Base-by-base conservation (phyloP, 23 red algal species). In the Gracilariopsis chorda region DNA sequence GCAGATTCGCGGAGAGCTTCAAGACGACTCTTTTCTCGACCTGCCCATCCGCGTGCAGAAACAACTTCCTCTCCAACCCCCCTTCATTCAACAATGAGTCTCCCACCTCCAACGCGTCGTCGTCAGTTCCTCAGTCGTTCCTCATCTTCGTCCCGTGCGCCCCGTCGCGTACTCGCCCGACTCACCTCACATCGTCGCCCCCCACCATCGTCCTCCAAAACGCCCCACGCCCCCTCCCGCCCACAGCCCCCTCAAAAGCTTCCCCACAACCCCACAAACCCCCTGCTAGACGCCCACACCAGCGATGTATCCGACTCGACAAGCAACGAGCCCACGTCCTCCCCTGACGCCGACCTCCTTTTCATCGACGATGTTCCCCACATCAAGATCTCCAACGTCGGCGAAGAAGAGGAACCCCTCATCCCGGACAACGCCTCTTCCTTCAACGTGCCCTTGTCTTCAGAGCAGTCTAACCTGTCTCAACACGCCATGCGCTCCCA, bases 321-420 rank as follows among this genome's bases (percentile, higher is more conserved):
- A 33, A 70, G 63, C 63, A 70, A 70, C 33, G 63, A 70, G 35
- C 35, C 63, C 34, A 12, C 20, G 8, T 37, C 1, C 2, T 42
- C 63, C 7, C 29, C 63, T 10, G 10, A 70, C 33, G 13, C 63
- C 63, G 63, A 70, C 43, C 63, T 70, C 4, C 35, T 70, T 37
- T 70, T 70, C 63, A 70, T 70, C 23, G 63, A 70, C 34, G 63
- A 70, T 37, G 63, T 70, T 13, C 63, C 63, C 1, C 63, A 70
- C 63, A 34, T 70, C 20, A 70, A 70, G 33, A 42, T 70, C 63
- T 70, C 35, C 63, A 70, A 70, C 63, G 63, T 70, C 34, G 63
- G 63, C 63, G 63, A 70, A n/a, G 63, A 70, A 42, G 63, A 70
- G 12, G 63, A 70, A n/a, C 63, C 63, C 7, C 34, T 70, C 1